Conservation (phyloP, 192 early-diverging fungal species). For the Powellomyces hirtus region DNA sequence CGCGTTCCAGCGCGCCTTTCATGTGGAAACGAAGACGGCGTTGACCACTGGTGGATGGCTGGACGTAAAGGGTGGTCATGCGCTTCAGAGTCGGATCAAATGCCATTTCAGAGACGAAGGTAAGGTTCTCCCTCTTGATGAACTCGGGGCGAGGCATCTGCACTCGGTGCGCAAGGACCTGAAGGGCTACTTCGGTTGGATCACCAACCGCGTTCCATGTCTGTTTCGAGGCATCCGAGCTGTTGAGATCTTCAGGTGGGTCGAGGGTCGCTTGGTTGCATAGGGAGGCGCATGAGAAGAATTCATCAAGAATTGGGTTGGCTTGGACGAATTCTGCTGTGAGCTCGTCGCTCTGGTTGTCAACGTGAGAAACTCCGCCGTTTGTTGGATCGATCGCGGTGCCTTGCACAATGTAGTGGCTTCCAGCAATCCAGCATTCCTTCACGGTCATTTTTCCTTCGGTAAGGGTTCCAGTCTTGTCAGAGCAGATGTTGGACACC, state of each 20-base stretch:
- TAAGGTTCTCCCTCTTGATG: background rate
- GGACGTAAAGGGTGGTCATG: constrained; percentile 36
- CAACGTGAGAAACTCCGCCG: background rate
- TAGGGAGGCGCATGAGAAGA: constrained; percentile 3
- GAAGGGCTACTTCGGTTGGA: constrained; percentile 40
- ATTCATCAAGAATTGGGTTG: constrained; percentile 2
- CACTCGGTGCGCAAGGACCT: constrained; percentile 33
- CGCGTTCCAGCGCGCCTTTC: constrained; percentile 23
- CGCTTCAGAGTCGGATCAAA: constrained; percentile 42
- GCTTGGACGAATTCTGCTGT: no score
- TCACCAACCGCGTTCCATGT: constrained; percentile 39
- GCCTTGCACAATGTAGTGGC: constrained; percentile 45
- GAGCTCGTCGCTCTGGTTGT: background rate
- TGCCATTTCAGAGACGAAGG: constrained; percentile 31
- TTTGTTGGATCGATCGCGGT: constrained; percentile 24
- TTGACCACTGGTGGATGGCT: no score
- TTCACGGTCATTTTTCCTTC: constrained; percentile 71
- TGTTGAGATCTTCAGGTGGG: constrained; percentile 26
- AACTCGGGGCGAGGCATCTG: background rate
- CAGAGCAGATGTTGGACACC: constrained; percentile 70
- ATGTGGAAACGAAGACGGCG: constrained; percentile 8
- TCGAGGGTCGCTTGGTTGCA: constrained; percentile 15
- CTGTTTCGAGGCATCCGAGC: background rate
- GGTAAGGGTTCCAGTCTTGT: constrained; percentile 93
- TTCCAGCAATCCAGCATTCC: constrained; percentile 20